Evolutionary conservation across 2,329 filamentous ascomycete species (phyloP).

Genomic region (Talaromyces sp.): DNA sequence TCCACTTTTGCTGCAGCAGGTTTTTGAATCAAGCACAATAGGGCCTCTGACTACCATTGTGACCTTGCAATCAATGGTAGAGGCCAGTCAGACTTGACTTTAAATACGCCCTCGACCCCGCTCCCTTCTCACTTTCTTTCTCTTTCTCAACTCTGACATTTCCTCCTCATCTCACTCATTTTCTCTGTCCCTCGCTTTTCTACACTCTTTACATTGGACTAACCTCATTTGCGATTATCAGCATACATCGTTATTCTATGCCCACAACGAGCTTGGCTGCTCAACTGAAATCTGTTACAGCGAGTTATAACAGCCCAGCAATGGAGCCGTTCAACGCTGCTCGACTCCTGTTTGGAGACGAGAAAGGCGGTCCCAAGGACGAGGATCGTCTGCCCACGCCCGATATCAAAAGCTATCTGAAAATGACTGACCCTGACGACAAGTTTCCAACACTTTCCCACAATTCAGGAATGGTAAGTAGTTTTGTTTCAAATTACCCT

Average conservation of each 20-base stretch:
- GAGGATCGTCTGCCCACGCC: constrained; percentile 55
- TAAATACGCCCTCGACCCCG: constrained; percentile 3
- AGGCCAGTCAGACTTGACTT: background rate
- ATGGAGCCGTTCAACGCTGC: constrained; percentile 82
- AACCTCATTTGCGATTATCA: constrained; percentile 34
- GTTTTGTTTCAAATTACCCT: background rate
- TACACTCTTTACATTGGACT: background rate
- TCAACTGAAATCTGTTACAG: constrained; percentile 30
- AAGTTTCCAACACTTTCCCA: constrained; percentile 69
- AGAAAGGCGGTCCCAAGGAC: constrained; percentile 47
- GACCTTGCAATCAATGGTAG: background rate
- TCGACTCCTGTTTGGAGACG: constrained; percentile 82
- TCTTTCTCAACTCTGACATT: background rate
- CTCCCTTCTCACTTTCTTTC: constrained; percentile 2
- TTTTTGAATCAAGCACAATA: background rate
- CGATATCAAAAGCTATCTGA: constrained; percentile 66
- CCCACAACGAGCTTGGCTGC: constrained; percentile 59
- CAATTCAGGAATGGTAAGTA: constrained; percentile 53
- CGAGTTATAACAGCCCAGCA: constrained; percentile 38
- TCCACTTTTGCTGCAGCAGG: background rate
- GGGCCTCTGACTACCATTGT: background rate
- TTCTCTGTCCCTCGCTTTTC: background rate
- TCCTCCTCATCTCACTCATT: background rate
- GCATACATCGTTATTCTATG: constrained; percentile 89
- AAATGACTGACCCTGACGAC: constrained; percentile 72